These are phyloP conservation scores for Inga oerstediana DNA, from an alignment of 306 rosid species.

Conservation along the genomic window DNA sequence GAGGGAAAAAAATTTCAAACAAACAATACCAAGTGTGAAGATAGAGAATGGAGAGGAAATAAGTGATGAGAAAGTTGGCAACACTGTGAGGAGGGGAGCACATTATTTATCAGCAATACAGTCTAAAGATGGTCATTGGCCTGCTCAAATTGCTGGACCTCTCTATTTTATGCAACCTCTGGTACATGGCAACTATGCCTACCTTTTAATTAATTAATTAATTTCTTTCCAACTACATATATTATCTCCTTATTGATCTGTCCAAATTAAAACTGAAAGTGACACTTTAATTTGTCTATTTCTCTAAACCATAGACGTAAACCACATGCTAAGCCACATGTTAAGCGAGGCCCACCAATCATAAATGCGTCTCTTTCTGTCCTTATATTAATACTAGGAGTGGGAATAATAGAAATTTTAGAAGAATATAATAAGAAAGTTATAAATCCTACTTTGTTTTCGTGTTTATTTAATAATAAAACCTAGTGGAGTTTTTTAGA, in stretches of 20 bases:
- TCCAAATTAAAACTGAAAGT: background rate
- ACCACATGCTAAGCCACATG: background rate
- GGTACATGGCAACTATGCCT: constrained; percentile 16
- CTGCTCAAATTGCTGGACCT: constrained; percentile 76
- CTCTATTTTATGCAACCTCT: constrained; percentile 76
- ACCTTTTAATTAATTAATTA: background rate
- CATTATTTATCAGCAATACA: constrained; percentile 59
- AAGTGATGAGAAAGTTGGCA: constrained; percentile 40
- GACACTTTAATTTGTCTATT: background rate
- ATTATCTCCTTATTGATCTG: background rate
- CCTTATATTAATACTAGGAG: too few relatives aligned
- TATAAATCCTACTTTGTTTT: too few relatives aligned
- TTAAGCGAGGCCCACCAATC: background rate
- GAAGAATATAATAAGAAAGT: too few relatives aligned
- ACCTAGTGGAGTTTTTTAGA: too few relatives aligned
- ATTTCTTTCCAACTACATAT: background rate
- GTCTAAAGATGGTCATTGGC: constrained; percentile 84
- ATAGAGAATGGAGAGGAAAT: constrained; percentile 58
- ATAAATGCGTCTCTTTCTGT: too few relatives aligned
- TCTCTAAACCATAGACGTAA: too few relatives aligned
- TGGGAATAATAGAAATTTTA: background rate
- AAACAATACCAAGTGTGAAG: constrained; percentile 50
- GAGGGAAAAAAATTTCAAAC: constrained; percentile 45
- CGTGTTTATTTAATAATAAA: too few relatives aligned
- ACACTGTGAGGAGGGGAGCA: constrained; percentile 46